Percentiles rank a stretch among this genome's conserved stretches.
phyloP scores from a whole-genome alignment of 495 filamentous ascomycete genomes.

The Penicillium nucicola region DNA sequence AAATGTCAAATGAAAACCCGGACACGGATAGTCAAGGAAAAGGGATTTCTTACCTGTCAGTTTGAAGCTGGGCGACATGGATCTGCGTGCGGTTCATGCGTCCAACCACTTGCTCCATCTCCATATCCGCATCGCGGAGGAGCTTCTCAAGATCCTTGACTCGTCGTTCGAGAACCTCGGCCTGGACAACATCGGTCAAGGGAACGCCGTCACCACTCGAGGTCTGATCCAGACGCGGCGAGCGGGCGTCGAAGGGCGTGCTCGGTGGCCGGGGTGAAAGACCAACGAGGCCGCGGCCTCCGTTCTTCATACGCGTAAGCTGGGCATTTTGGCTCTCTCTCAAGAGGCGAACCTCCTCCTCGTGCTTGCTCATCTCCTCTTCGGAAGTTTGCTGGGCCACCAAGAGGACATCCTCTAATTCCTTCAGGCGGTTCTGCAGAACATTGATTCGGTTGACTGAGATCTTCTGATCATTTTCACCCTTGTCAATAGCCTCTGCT shows the following conservation, averaged over 20 bases:
- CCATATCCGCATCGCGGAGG: slow-evolving; percentile 74
- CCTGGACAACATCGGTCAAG: slow-evolving; percentile 62
- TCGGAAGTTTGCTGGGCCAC: slow-evolving; percentile 83
- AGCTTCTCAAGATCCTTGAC: slow-evolving; percentile 80
- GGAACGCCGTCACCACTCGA: slow-evolving; percentile 52
- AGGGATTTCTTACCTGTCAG: slow-evolving; percentile 65
- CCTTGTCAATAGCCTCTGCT: slow-evolving; percentile 78
- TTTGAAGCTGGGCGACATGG: slow-evolving; percentile 87
- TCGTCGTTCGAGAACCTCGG: slow-evolving; percentile 68
- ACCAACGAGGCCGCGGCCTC: slow-evolving; percentile 35
- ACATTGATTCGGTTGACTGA: slow-evolving; percentile 77
- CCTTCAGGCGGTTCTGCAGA: slow-evolving; percentile 74
- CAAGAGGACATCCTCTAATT: slow-evolving; percentile 79
- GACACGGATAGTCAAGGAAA: background rate
- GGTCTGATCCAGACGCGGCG: slow-evolving; percentile 58
- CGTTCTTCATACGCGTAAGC: slow-evolving; percentile 69
- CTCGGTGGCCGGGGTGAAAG: slow-evolving; percentile 53
- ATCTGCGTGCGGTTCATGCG: slow-evolving; percentile 93
- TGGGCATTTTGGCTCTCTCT: slow-evolving; percentile 76
- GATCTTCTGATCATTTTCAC: slow-evolving; percentile 77
- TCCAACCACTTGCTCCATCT: slow-evolving; percentile 92
- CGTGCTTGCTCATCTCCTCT: slow-evolving; percentile 74
- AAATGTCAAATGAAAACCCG: slow-evolving; percentile 2
- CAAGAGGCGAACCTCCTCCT: slow-evolving; percentile 75
- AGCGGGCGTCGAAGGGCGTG: slow-evolving; percentile 58